Base-by-base conservation (phyloP, 345 rosid species). In the Salix exigua region DNA sequence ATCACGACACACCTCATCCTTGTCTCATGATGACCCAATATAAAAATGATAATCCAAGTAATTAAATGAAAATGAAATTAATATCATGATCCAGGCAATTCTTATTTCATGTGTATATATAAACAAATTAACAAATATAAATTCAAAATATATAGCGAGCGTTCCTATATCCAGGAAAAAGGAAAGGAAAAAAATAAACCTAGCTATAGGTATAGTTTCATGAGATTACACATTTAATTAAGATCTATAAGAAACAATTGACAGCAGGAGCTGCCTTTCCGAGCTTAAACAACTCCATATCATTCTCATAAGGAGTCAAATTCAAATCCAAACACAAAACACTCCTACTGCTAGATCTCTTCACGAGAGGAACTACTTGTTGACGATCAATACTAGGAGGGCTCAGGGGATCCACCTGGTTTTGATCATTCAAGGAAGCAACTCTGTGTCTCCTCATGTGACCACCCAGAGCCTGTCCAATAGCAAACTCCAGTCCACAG, bases 401-500 rank as follows among this genome's bases (percentile, higher is more conserved):
- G 12, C 2, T 14, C 7, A 74, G 60, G 64, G 44, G 25, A 60
- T 5, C 13, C 70, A 53, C 53, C 8, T 73, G 79, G 61, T 51
- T 73, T 33, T 23, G 60, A 63, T 71, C 82, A 64, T 71, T 76
- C 75, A 71, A 51, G 18, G 37, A 33, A 33, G 63, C 75, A 5
- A 80, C 68, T 65, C 89, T 81, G 23, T 91, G 92, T 75, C 92
- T 84, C 79, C 92, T 89, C 95, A 91, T 89, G 74, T 91, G 94
- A 21, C 94, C 92, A 0, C 92, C 92, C 21, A 88, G 67, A 2
- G 94, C 91, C 73, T 91, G 92, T 6, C 92, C 97, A 48, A 94
- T 85, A 0, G 97, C 84, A 60, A 94, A 94, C 85, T 91, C 95
- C 1, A 89, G 83, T 6, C 98, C 98, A 51, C 98, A 94, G 1